phyloP scores from a whole-genome alignment of 768 basidiomycete genomes.

The Baorangia bicolor region DNA sequence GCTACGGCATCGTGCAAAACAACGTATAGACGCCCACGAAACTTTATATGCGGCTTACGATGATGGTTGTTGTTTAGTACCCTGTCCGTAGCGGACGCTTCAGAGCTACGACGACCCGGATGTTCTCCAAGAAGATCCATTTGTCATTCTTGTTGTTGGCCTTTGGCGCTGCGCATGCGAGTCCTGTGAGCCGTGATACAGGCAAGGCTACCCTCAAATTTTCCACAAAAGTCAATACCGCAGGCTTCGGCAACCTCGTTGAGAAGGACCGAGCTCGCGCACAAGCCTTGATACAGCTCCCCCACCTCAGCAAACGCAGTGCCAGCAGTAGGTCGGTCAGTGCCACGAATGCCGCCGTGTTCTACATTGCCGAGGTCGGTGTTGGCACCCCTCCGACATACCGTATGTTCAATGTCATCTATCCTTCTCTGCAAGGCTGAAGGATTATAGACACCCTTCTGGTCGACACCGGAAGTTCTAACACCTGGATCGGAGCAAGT shows the following conservation, averaged over 20 bases:
- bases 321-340: background rate
- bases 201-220: constrained; percentile 16
- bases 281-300: constrained; percentile 3
- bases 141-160: constrained; percentile 13
- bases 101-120: background rate
- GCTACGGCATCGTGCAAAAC: background rate
- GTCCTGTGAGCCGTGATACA: constrained; percentile 1
- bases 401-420: constrained; percentile 20
- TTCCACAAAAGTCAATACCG: constrained; percentile 8
- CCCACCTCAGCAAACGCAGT: background rate
- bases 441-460: constrained; percentile 24
- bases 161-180: constrained; percentile 1
- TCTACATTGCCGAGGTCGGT: constrained; percentile 32
- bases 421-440: background rate
- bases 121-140: background rate
- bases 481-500: constrained; percentile 33
- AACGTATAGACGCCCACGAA: background rate
- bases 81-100: background rate
- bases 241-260: constrained; percentile 13
- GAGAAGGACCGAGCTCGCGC: constrained; percentile 24
- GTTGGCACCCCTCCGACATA: constrained; percentile 28
- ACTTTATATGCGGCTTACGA: no score
- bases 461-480: constrained; percentile 35
- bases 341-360: constrained; percentile 23
- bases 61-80: no score